Conservation (phyloP, 345 rosid genomes). For the Zanthoxylum bungeanum region DNA sequence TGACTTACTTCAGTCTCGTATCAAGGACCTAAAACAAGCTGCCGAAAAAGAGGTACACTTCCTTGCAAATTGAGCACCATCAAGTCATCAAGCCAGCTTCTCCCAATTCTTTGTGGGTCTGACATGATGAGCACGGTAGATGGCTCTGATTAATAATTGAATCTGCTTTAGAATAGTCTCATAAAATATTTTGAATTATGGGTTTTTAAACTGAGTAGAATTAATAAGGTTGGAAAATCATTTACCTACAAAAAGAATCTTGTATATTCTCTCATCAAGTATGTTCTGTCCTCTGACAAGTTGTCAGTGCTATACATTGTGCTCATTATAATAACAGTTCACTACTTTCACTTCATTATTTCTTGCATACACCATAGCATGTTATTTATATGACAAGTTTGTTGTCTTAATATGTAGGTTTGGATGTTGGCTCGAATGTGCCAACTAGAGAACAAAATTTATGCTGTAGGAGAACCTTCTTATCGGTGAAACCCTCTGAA, state of each 20-base stretch:
- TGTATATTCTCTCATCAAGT: neutral
- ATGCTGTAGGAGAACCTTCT: slow-evolving; percentile 89
- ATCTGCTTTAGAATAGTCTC: neutral
- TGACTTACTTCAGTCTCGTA: slow-evolving; percentile 80
- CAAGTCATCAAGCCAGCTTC: no score
- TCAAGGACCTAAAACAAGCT: slow-evolving; percentile 74
- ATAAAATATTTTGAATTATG: neutral
- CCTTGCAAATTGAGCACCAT: neutral
- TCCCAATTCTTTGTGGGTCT: no score
- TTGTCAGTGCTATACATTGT: neutral
- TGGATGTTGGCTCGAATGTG: slow-evolving; percentile 98
- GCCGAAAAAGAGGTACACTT: slow-evolving; percentile 74
- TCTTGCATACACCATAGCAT: neutral
- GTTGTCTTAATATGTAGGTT: slow-evolving; percentile 42
- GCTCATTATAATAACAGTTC: neutral
- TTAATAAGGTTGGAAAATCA: neutral
- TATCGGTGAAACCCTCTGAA: slow-evolving; percentile 59
- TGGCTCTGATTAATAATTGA: neutral
- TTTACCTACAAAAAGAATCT: neutral
- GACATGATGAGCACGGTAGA: no score
- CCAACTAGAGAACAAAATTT: slow-evolving; percentile 95
- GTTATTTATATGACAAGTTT: slow-evolving; percentile 6
- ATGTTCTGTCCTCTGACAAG: neutral
- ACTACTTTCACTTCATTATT: neutral
- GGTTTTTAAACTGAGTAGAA: neutral